These are phyloP conservation scores for Murraya paniculata DNA, from an alignment of 345 rosid genomes.

Conservation along the genomic window DNA sequence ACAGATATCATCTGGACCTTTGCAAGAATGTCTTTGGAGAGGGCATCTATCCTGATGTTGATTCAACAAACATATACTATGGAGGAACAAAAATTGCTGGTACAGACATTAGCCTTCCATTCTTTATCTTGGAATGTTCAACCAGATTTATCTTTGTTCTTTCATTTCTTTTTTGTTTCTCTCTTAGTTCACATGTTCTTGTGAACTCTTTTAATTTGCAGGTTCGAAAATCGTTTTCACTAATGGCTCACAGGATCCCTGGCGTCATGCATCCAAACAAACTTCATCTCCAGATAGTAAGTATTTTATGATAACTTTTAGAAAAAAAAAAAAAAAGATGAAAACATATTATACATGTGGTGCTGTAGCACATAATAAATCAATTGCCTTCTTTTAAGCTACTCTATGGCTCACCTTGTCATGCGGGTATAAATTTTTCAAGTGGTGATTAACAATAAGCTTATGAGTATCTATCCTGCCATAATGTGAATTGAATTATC, in stretches of 20 bases:
- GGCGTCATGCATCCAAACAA: conserved; percentile 93
- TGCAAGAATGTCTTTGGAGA: conserved; percentile 75
- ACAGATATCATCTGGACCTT: conserved; percentile 81
- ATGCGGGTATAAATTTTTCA: not conserved
- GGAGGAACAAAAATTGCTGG: conserved; percentile 83
- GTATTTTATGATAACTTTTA: conserved; percentile 15
- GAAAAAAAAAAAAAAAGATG: not conserved
- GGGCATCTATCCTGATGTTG: conserved; percentile 69
- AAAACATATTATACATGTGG: not conserved
- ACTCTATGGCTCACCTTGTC: not conserved
- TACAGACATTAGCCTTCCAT: conserved; percentile 26
- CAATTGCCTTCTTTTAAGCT: not conserved
- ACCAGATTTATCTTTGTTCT: not conserved
- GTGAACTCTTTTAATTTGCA: conserved; percentile 27
- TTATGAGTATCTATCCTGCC: not conserved
- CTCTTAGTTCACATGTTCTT: not conserved
- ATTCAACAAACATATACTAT: conserved; percentile 69
- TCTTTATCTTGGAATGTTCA: conserved; percentile 1
- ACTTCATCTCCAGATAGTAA: conserved; percentile 66
- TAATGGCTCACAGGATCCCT: conserved; percentile 93
- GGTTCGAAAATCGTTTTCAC: conserved; percentile 82
- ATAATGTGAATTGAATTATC: not conserved
- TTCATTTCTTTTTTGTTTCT: not conserved
- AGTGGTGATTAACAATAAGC: not conserved
- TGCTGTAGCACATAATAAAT: not conserved